Conservation (phyloP, 345 rosid genomes). For the Eucalyptus polyanthemos region DNA sequence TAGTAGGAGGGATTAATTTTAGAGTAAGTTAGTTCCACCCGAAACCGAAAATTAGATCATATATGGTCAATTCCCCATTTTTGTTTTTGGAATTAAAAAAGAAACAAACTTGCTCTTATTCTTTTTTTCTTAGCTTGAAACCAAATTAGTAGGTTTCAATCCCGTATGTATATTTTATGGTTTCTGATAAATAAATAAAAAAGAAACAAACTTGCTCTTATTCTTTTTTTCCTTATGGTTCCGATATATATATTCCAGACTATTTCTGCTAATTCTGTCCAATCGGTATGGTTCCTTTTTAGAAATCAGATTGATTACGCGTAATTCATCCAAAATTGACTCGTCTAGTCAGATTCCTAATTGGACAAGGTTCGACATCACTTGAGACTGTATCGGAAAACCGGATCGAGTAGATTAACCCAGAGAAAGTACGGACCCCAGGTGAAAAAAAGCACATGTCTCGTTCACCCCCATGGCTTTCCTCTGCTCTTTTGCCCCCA, state of each 20-base stretch:
- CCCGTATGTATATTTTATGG: fast-evolving
- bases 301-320: background rate
- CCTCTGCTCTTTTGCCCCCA: background rate
- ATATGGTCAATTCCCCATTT: background rate
- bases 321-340: background rate
- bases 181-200: too few relatives aligned
- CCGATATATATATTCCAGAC: fast-evolving
- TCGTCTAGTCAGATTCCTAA: background rate
- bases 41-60: too few relatives aligned
- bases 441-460: background rate
- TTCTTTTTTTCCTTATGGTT: too few relatives aligned
- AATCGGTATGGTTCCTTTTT: fast-evolving
- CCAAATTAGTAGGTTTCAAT: fast-evolving
- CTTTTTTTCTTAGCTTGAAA: too few relatives aligned
- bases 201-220: too few relatives aligned
- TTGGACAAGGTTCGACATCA: background rate
- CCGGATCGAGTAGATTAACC: background rate
- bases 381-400: background rate
- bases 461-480: too few relatives aligned
- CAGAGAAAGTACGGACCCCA: background rate
- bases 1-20: background rate
- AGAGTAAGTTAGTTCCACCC: background rate
- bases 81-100: too few relatives aligned
- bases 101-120: too few relatives aligned
- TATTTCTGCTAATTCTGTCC: fast-evolving